phyloP scores from a whole-genome alignment of 768 basidiomycete species.

The Suillus bovinus region DNA sequence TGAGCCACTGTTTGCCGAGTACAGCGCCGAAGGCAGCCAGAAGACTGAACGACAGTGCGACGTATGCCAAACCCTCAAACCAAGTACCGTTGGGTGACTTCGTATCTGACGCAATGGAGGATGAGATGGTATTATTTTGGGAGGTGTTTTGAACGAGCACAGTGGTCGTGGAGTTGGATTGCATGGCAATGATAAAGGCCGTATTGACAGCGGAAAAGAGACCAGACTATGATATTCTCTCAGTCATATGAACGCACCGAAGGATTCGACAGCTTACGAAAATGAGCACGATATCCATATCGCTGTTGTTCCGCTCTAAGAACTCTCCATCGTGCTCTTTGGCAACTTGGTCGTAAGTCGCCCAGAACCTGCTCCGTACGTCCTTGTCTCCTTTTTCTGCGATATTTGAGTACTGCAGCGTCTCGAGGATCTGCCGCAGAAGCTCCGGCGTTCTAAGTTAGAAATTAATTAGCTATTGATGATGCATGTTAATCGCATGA shows the following conservation, averaged over 20 bases:
- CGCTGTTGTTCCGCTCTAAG: conserved; percentile 17
- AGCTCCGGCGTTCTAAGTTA: conserved; percentile 3
- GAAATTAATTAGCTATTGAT: not conserved
- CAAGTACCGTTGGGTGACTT: conserved; percentile 1
- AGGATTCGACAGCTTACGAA: conserved; percentile 18
- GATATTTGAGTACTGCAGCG: conserved; percentile 1
- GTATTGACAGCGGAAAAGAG: conserved; percentile 8
- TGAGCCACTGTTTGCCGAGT: conserved; percentile 18
- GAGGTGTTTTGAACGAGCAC: conserved; percentile 8
- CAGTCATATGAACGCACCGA: not conserved
- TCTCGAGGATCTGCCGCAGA: not conserved
- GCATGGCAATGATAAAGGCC: conserved; percentile 7
- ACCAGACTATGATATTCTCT: conserved; percentile 6
- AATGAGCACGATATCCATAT: conserved; percentile 22
- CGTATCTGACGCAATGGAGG: not conserved
- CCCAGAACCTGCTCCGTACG: conserved; percentile 16
- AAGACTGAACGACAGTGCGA: conserved; percentile 21
- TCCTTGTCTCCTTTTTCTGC: conserved; percentile 1
- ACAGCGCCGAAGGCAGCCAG: conserved; percentile 24
- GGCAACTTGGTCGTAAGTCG: conserved; percentile 14
- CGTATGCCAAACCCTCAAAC: conserved; percentile 19
- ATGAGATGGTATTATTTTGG: conserved; percentile 4
- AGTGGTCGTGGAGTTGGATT: conserved; percentile 5
- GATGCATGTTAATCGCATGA: not conserved
- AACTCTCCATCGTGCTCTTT: conserved; percentile 19